Evolutionary conservation across 495 filamentous ascomycete genomes (phyloP).

Genomic region (Echria macrotheca): DNA sequence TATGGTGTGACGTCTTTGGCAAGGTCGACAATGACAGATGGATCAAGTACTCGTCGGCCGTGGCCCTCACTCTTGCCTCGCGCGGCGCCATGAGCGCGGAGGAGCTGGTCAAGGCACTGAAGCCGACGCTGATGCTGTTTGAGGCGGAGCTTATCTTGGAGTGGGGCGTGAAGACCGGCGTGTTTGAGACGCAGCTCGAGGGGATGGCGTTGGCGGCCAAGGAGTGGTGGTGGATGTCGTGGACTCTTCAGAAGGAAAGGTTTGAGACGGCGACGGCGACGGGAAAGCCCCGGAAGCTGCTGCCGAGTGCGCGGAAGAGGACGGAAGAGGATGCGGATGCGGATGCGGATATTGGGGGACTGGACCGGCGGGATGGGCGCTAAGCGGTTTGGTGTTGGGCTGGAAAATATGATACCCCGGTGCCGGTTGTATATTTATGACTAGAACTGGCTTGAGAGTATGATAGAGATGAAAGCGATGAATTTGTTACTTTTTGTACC

Average conservation of each 20-base stretch:
- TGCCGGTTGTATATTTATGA: too few relatives aligned
- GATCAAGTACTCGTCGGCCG: slow-evolving; percentile 55
- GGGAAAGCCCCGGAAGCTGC: slow-evolving; percentile 11
- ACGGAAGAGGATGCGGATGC: neutral
- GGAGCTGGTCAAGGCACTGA: slow-evolving; percentile 50
- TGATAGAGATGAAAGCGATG: too few relatives aligned
- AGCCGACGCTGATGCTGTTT: slow-evolving; percentile 59
- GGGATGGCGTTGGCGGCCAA: slow-evolving; percentile 43
- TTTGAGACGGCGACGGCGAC: neutral
- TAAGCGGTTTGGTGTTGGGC: too few relatives aligned
- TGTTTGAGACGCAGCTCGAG: slow-evolving; percentile 29
- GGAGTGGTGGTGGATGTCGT: slow-evolving; percentile 68
- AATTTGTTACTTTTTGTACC: too few relatives aligned
- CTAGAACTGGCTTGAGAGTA: too few relatives aligned
- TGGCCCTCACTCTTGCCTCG: slow-evolving; percentile 54
- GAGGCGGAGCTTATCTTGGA: slow-evolving; percentile 59
- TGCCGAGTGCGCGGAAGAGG: slow-evolving; percentile 6
- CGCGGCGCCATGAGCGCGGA: slow-evolving; percentile 51
- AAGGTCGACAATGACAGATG: slow-evolving; percentile 57
- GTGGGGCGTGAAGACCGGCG: slow-evolving; percentile 55
- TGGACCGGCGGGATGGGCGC: too few relatives aligned
- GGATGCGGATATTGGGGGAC: slow-evolving; percentile 4
- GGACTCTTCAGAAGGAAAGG: slow-evolving; percentile 25
- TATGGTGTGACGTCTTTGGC: slow-evolving; percentile 77
- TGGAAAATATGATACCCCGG: too few relatives aligned